phyloP scores from a whole-genome alignment of 2,329 filamentous ascomycete species.

The Monilinia aucupariae region DNA sequence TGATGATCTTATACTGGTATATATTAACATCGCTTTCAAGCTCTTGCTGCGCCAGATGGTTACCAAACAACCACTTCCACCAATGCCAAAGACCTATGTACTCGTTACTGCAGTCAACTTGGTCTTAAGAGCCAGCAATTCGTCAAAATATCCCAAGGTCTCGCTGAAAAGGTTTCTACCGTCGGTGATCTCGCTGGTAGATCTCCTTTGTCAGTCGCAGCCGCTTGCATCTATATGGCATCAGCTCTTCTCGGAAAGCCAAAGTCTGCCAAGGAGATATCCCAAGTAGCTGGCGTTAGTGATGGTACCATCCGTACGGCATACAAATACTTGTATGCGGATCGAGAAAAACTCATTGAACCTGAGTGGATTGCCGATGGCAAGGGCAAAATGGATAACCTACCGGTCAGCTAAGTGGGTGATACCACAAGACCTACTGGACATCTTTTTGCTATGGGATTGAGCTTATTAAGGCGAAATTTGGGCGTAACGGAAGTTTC shows the following conservation, averaged over 20 bases:
- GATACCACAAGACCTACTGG: constrained; percentile 24
- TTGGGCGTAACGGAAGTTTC: constrained; percentile 7
- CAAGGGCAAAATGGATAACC: constrained; percentile 62
- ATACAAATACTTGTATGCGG: constrained; percentile 79
- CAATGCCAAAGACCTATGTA: constrained; percentile 76
- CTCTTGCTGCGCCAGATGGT: constrained; percentile 41
- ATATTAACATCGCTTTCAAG: constrained; percentile 34
- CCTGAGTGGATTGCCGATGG: constrained; percentile 69
- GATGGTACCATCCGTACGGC: constrained; percentile 96
- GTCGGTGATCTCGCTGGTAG: constrained; percentile 79
- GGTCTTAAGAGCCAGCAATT: constrained; percentile 66
- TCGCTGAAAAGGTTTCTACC: constrained; percentile 71
- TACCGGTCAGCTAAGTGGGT: constrained; percentile 47
- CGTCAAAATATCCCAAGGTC: constrained; percentile 71
- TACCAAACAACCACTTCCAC: constrained; percentile 74
- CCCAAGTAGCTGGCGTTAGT: constrained; percentile 77
- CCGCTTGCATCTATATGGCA: constrained; percentile 95
- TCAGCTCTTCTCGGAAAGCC: constrained; percentile 77
- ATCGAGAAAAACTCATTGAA: constrained; percentile 68
- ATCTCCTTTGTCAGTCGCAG: constrained; percentile 88
- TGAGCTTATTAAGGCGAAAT: constrained; percentile 1
- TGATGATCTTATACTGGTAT: constrained; percentile 23
- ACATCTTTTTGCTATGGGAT: constrained; percentile 9
- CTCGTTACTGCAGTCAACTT: constrained; percentile 83
- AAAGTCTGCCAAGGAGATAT: constrained; percentile 81